Conservation (phyloP, 2,329 filamentous ascomycete species). For the Ophiostoma australiae region DNA sequence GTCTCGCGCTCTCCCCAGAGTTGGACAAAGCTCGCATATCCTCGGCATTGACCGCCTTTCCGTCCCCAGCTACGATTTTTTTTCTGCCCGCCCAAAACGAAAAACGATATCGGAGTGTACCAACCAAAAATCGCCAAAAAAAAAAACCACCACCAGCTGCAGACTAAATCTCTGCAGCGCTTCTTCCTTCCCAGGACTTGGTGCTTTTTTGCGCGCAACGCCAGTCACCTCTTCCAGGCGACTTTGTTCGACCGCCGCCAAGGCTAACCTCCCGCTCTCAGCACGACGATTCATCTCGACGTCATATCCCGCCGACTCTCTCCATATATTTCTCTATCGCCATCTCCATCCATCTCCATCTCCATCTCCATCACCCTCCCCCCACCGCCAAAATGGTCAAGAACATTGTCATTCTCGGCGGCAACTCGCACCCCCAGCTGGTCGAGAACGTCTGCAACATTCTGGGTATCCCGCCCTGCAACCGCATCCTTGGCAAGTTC, state of each 20-base stretch:
- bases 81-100: constrained; percentile 25
- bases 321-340: neutral
- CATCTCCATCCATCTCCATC: neutral
- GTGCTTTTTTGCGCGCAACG: constrained; percentile 17
- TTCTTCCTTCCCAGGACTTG: neutral
- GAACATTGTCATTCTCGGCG: constrained; percentile 90
- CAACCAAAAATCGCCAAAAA: constrained; percentile 10
- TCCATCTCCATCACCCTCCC: neutral
- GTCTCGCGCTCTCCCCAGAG: constrained; percentile 14
- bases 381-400: constrained; percentile 68
- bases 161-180: constrained; percentile 9
- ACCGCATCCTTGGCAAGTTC: constrained; percentile 85
- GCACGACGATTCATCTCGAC: neutral
- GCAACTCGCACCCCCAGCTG: constrained; percentile 85
- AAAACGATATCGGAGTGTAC: constrained; percentile 26
- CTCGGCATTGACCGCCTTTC: constrained; percentile 29
- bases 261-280: neutral
- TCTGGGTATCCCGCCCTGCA: constrained; percentile 78
- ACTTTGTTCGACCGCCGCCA: neutral
- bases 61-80: constrained; percentile 23
- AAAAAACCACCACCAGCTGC: constrained; percentile 13
- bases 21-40: constrained; percentile 23
- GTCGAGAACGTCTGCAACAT: constrained; percentile 82
- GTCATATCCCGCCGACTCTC: neutral
- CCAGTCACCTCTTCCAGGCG: neutral